Evolutionary conservation across 139 green algal genomes (phyloP).

Genomic region (Chlamydomonas sp.): DNA sequence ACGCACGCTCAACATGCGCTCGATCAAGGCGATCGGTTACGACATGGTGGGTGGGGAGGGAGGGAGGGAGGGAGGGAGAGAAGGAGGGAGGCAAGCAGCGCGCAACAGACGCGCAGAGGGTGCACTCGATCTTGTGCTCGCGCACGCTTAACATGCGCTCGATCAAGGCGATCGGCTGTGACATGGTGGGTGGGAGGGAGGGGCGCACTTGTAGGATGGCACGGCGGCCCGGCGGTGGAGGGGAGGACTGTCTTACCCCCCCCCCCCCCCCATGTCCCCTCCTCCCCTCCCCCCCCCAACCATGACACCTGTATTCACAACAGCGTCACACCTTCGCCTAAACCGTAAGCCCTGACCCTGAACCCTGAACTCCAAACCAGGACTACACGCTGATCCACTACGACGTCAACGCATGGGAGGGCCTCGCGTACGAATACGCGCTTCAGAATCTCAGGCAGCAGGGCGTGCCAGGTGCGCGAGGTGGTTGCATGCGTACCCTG

Average conservation of each 20-base stretch:
- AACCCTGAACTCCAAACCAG: slow-evolving; percentile 9
- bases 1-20: background rate
- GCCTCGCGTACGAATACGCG: slow-evolving; percentile 77
- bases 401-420: slow-evolving; percentile 90
- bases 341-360: background rate
- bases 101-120: background rate
- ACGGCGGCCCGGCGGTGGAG: no score
- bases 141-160: slow-evolving; percentile 87
- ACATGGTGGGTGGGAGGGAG: background rate
- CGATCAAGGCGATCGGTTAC: background rate
- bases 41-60: background rate
- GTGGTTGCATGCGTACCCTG: no score
- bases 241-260: no score
- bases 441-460: slow-evolving; percentile 55
- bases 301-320: background rate
- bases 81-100: no score
- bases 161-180: slow-evolving; percentile 74
- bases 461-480: no score
- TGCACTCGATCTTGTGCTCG: background rate
- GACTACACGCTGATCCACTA: slow-evolving; percentile 90
- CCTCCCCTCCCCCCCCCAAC: background rate
- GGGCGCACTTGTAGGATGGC: background rate
- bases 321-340: background rate
- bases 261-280: background rate
- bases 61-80: no score